Base-by-base conservation (phyloP, 106 monocot species). In the Alisma plantagoaquatica region DNA sequence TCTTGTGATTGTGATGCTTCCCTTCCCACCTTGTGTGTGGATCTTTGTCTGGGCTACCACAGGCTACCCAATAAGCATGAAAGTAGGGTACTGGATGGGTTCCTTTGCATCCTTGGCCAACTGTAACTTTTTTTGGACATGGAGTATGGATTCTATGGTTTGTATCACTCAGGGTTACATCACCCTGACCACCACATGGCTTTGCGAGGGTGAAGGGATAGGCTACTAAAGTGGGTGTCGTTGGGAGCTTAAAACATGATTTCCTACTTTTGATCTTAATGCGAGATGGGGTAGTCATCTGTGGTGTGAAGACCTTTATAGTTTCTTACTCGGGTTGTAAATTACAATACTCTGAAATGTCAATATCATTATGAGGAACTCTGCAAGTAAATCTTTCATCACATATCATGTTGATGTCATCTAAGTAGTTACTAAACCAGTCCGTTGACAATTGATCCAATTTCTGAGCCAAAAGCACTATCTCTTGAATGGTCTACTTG, bases 1-100 rank as follows among this genome's bases (percentile, higher is more conserved):
- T 68, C 86, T 82, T 63, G 75, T 56, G 41, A 92, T 92, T 27
- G 85, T 92, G 46, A 92, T 82, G 74, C 92, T 82, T 17, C 92
- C 92, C 61, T 74, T 92, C 3, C 92, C 92, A 24, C 92, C 86
- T 66, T 85, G 75, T 9, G 92, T 92, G 27, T 54, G 72, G 54
- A 91, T 81, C 53, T 81, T 84, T 4, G 80, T 91, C 54, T 84
- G 78, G 32, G 59, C 72, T 41, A 91, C 77, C 3, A 91, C 84
- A 23, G 91, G 91, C 58, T 91, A 85, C 14, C 91, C 91, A 43
- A 86, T 74, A 56, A 83, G 74, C 7, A 73, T 73, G 12, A 83
- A 90, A 46, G 69, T 78, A 6, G 75, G 64, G 66, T 79, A 73
- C n/a, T 63, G 59, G 22, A 27, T 22, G 3, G 42, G 54, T 25